Evolutionary conservation across 257 asterid species (phyloP).

Genomic region (Solanum rostratum): DNA sequence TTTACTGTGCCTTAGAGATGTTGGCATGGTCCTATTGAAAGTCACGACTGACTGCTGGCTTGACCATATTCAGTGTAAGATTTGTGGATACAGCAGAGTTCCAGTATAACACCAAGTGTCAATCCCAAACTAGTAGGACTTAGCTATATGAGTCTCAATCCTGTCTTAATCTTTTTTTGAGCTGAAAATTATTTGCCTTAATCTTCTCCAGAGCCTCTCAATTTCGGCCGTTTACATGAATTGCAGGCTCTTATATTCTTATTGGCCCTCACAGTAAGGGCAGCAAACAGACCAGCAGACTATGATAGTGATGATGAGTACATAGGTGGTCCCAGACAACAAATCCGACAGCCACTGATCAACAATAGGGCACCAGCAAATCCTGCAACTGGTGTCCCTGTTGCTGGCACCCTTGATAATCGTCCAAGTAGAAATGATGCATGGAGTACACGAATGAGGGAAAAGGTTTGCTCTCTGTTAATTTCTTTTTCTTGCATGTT

Average conservation of each 20-base stretch:
- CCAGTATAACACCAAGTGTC: neutral
- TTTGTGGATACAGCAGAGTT: neutral
- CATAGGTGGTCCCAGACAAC: conserved; percentile 66
- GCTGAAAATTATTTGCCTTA: neutral
- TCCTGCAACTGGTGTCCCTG: conserved; percentile 76
- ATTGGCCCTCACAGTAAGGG: conserved; percentile 82
- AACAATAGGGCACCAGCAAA: conserved; percentile 37
- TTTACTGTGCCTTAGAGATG: neutral
- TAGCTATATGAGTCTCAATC: neutral
- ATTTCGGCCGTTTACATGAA: neutral
- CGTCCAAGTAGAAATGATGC: conserved; percentile 95
- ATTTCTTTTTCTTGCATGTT: neutral
- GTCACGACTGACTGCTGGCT: neutral
- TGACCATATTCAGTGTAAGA: neutral
- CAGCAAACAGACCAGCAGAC: conserved; percentile 79
- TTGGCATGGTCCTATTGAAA: neutral
- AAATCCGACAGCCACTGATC: conserved; percentile 79
- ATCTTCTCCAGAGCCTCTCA: neutral
- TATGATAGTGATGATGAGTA: conserved; percentile 98
- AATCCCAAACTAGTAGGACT: neutral
- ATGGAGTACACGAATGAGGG: conserved; percentile 98
- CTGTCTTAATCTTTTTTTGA: neutral
- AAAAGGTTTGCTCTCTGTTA: conserved; percentile 45
- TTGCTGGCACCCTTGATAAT: conserved; percentile 56
- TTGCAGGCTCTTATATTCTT: conserved; percentile 84